These are phyloP conservation scores for Didymellaceae sp. DNA, from an alignment of 2,329 filamentous ascomycete genomes.

Conservation along the genomic window DNA sequence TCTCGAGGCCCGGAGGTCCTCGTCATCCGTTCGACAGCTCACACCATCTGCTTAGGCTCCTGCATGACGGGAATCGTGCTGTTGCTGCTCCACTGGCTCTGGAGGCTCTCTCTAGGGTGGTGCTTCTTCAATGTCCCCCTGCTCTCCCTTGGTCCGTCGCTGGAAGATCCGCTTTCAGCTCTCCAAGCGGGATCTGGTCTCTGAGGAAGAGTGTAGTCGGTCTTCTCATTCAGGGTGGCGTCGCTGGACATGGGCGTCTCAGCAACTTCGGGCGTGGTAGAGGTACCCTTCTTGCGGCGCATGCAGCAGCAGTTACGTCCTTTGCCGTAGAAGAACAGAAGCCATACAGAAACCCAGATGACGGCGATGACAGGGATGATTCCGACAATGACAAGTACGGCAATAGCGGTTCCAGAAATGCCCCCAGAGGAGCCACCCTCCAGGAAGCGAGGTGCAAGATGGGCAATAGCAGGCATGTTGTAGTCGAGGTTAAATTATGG, in stretches of 20 bases:
- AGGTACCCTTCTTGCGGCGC: constrained; percentile 25
- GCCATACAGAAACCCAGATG: constrained; percentile 34
- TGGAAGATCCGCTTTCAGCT: constrained; percentile 24
- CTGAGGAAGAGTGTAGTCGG: constrained; percentile 21
- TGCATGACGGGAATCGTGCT: constrained; percentile 21
- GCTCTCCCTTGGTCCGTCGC: constrained; percentile 9
- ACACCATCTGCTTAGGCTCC: constrained; percentile 35
- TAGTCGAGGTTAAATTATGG: neutral
- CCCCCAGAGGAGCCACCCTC: constrained; percentile 14
- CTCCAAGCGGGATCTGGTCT: constrained; percentile 14
- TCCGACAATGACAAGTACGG: constrained; percentile 33
- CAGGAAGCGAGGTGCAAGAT: constrained; percentile 25
- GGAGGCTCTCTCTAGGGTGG: constrained; percentile 11
- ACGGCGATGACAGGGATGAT: constrained; percentile 34
- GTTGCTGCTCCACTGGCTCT: constrained; percentile 27
- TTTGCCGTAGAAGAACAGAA: constrained; percentile 35
- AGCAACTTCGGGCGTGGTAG: constrained; percentile 7
- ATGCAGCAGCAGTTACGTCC: constrained; percentile 35
- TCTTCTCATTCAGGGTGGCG: constrained; percentile 24
- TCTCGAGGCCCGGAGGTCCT: no score
- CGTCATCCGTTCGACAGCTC: no score
- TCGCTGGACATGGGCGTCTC: constrained; percentile 6
- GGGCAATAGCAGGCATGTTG: constrained; percentile 28
- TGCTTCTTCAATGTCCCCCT: constrained; percentile 16
- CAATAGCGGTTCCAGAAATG: constrained; percentile 29